Evolutionary conservation across 805 yeast genomes (phyloP), one percentile per base, ranked within the genome.

Genomic region (Metschnikowia anglica): DNA sequence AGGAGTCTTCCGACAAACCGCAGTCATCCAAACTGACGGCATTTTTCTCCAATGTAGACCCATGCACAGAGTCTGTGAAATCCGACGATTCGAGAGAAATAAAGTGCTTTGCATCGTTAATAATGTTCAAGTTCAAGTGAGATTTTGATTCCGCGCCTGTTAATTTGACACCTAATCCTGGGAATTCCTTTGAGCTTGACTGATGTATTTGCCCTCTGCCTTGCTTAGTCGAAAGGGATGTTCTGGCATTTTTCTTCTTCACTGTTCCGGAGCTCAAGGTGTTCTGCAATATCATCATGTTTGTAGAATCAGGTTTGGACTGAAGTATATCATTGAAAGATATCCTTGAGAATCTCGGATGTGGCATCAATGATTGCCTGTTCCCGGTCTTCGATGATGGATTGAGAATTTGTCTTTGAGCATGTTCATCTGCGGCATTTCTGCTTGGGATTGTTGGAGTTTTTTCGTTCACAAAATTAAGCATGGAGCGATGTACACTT

Each of bases 341-440:
- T 39, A 71, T 60, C 27, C 66, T 58, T 0, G 76, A 71, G 42
- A 71, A 71, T 26, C 70, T 53, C 9, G 74, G 74, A 39, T 71
- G 70, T 5, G 76, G 76, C 27, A 68, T 64, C 39, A 66, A 54
- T 7, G 35, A 37, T 17, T 34, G 44, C 7, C 29, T 49, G 39
- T 24, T 41, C 16, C 29, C 44, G 7, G 17, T 21, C 4, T 9
- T 25, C 10, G 33, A 9, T 6, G 28, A 25, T 17, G 16, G 7
- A 13, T 11, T 21, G 16, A 15, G 15, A 2, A 25, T 17, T 13
- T 32, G 5, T n/a, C 12, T 13, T 8, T 34, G 28, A 13, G 2
- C 17, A 4, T 23, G 19, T 21, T 23, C 27, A n/a, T 4, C 9
- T 13, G 19, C 8, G 8, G 18, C 26, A 5, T 10, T 13, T 15